phyloP scores from a whole-genome alignment of 257 asterid genomes.

The Plantago major region DNA sequence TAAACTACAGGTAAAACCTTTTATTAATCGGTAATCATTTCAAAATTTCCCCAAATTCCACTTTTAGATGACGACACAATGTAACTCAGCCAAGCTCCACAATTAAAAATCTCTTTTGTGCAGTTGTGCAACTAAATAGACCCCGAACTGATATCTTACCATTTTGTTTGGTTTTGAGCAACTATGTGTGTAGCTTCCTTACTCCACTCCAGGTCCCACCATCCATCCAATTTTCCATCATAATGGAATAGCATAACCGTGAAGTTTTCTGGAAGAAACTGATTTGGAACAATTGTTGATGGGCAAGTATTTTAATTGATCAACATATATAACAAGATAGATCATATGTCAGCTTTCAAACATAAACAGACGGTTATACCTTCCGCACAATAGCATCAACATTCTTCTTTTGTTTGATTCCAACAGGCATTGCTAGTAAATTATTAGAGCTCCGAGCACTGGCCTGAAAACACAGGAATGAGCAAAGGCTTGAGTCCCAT shows the following conservation, averaged over 20 bases:
- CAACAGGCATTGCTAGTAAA: slow-evolving; percentile 85
- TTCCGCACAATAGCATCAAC: slow-evolving; percentile 60
- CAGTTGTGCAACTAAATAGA: background rate
- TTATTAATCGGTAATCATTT: too few species aligned
- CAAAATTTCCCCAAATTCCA: background rate
- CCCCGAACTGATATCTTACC: slow-evolving; percentile 38
- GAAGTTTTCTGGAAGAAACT: slow-evolving; percentile 94
- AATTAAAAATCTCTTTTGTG: background rate
- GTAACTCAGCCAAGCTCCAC: slow-evolving; percentile 7
- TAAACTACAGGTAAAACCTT: too few species aligned
- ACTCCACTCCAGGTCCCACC: slow-evolving; percentile 89
- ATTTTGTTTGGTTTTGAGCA: slow-evolving; percentile 91
- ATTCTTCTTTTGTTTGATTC: slow-evolving; percentile 71
- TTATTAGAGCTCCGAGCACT: slow-evolving; percentile 30
- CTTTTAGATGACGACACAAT: background rate
- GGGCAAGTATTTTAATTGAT: slow-evolving; percentile 15
- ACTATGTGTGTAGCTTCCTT: slow-evolving; percentile 79
- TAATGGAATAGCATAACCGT: slow-evolving; percentile 84
- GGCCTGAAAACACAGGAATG: slow-evolving; percentile 41
- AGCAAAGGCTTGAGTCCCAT: slow-evolving; percentile 1
- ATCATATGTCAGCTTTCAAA: slow-evolving; percentile 6
- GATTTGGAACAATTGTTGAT: slow-evolving; percentile 30
- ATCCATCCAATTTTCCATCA: slow-evolving; percentile 87
- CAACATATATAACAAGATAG: background rate
- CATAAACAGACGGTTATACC: slow-evolving; percentile 38